Evolutionary conservation across 2,329 filamentous ascomycete species (phyloP).

Genomic region (Diaporthe longicolla): DNA sequence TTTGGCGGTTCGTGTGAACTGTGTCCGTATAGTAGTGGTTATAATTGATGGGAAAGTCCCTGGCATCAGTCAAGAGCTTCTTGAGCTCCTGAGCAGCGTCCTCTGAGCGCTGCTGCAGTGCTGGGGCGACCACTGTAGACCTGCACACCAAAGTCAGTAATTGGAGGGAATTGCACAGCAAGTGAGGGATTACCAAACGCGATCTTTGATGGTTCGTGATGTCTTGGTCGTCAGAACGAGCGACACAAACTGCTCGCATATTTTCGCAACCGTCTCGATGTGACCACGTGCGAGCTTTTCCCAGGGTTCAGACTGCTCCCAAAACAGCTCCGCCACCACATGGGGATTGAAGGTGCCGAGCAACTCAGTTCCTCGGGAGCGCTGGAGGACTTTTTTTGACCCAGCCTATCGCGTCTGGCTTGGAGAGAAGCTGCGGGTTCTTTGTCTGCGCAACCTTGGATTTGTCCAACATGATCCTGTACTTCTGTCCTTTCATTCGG

Average conservation of each 20-base stretch:
- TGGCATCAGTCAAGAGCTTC: background rate
- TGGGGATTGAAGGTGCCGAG: conserved; percentile 17
- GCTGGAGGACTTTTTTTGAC: background rate
- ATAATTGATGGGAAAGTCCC: conserved; percentile 25
- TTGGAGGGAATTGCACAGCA: too few species aligned
- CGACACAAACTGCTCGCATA: background rate
- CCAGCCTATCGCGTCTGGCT: background rate
- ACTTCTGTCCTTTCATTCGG: conserved; percentile 7
- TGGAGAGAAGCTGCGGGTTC: background rate
- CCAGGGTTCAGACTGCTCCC: conserved; percentile 36
- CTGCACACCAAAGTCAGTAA: too few species aligned
- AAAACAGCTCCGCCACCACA: conserved; percentile 27
- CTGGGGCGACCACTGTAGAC: background rate
- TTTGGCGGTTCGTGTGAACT: background rate
- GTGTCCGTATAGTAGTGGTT: conserved; percentile 33
- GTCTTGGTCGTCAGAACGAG: too few species aligned
- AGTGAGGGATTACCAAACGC: too few species aligned
- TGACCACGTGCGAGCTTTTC: background rate
- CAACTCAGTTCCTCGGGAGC: conserved; percentile 23
- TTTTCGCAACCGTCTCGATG: background rate
- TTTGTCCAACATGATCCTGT: background rate
- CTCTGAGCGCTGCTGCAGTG: background rate
- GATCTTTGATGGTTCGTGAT: too few species aligned
- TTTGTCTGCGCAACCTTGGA: background rate
- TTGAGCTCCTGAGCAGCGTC: background rate